These are phyloP conservation scores for Crepidotus variabilis DNA, from an alignment of 768 basidiomycete genomes.

Conservation along the genomic window DNA sequence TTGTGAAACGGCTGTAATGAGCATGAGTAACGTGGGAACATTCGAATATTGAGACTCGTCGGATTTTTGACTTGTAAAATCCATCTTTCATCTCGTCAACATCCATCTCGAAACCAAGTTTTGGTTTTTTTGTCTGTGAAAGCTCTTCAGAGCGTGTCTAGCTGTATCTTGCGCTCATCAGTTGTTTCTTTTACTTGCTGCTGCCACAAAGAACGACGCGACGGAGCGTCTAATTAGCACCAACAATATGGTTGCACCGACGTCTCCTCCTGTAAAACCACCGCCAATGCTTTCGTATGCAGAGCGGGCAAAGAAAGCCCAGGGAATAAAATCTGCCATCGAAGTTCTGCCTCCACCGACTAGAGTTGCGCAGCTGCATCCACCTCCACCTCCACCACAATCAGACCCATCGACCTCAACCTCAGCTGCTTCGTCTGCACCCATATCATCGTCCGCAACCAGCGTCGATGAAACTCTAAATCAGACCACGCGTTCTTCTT, in stretches of 20 bases:
- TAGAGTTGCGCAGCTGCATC: neutral
- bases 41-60: slow-evolving; percentile 3
- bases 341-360: slow-evolving; percentile 8
- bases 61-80: slow-evolving; percentile 7
- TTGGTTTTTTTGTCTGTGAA: neutral
- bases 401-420: slow-evolving; percentile 1
- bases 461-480: neutral
- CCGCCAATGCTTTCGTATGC: slow-evolving; percentile 61
- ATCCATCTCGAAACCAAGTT: slow-evolving; percentile 5
- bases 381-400: neutral
- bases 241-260: neutral
- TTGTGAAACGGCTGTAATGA: too few species aligned
- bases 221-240: neutral
- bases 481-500: neutral
- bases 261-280: slow-evolving; percentile 11
- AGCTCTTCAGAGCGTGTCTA: neutral
- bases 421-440: slow-evolving; percentile 1
- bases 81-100: slow-evolving; percentile 7
- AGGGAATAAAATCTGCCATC: slow-evolving; percentile 29
- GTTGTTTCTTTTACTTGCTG: neutral
- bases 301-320: slow-evolving; percentile 47
- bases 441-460: neutral
- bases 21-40: slow-evolving; percentile 16
- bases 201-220: neutral
- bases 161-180: neutral